These are phyloP conservation scores for Chaetomium strumarium DNA, from an alignment of 2,329 filamentous ascomycete genomes.

Conservation along the genomic window DNA sequence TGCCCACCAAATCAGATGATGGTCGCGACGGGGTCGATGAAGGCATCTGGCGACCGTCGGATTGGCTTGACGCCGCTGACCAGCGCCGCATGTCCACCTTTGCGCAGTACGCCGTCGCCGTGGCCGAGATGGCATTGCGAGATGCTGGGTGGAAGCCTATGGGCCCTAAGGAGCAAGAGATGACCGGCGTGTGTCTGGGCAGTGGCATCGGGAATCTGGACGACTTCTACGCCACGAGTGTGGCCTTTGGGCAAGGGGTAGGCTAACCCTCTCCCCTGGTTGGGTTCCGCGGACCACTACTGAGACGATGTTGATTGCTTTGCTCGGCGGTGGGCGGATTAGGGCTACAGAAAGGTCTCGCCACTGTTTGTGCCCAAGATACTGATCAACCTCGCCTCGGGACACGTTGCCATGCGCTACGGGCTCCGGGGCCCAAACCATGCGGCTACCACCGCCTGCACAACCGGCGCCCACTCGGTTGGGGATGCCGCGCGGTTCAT, in stretches of 20 bases:
- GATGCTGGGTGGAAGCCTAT: slow-evolving; percentile 73
- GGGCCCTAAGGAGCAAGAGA: slow-evolving; percentile 57
- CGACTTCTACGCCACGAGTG: slow-evolving; percentile 77
- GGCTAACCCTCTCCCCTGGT: slow-evolving; percentile 29
- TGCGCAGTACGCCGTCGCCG: slow-evolving; percentile 84
- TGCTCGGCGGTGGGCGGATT: neutral
- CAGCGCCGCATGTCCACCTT: slow-evolving; percentile 83
- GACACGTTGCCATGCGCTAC: slow-evolving; percentile 89
- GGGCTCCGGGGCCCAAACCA: slow-evolving; percentile 90
- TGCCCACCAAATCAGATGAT: slow-evolving; percentile 48
- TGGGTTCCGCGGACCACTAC: neutral
- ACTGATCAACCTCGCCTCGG: slow-evolving; percentile 90
- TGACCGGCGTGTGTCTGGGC: slow-evolving; percentile 84
- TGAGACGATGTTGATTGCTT: slow-evolving; percentile 4
- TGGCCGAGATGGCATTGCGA: slow-evolving; percentile 75
- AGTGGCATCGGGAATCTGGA: slow-evolving; percentile 94
- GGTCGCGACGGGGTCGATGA: slow-evolving; percentile 18
- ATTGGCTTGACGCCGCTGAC: slow-evolving; percentile 50
- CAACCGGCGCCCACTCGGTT: slow-evolving; percentile 89
- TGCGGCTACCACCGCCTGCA: slow-evolving; percentile 88
- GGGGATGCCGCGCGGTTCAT: slow-evolving; percentile 93
- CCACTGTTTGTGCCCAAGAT: slow-evolving; percentile 90
- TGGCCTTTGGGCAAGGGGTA: slow-evolving; percentile 69
- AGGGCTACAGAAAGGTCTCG: slow-evolving; percentile 91
- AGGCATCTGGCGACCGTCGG: slow-evolving; percentile 41